Conservation (phyloP, 192 early-diverging fungal genomes). For the Allomyces javanicus region DNA sequence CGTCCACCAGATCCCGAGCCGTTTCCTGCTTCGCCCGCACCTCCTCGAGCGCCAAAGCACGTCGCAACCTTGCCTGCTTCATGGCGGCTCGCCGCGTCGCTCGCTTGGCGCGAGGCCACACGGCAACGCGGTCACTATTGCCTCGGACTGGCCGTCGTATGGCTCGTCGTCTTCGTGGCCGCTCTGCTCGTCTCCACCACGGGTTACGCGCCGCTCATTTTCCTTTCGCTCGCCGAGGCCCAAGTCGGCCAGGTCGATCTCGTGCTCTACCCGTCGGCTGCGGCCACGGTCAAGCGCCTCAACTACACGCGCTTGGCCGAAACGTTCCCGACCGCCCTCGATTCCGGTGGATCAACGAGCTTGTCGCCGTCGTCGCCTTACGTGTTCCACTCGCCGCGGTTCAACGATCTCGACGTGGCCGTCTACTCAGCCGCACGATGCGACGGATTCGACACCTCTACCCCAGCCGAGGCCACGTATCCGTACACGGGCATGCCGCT, state of each 20-base stretch:
- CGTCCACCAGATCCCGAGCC: too few relatives aligned
- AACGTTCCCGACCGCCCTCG: neutral
- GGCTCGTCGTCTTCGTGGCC: slow-evolving; percentile 6
- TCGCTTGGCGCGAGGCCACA: slow-evolving; percentile 6
- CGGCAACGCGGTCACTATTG: slow-evolving; percentile 11
- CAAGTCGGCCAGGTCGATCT: slow-evolving; percentile 8
- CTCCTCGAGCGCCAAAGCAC: too few relatives aligned
- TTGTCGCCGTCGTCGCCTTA: neutral
- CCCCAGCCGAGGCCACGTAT: slow-evolving; percentile 4
- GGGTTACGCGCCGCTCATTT: slow-evolving; percentile 6
- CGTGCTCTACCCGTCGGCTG: slow-evolving; percentile 1
- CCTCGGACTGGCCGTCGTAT: slow-evolving; percentile 11
- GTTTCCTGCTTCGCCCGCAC: too few relatives aligned
- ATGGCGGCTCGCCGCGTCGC: neutral
- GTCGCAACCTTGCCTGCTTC: too few relatives aligned
- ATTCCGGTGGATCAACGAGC: neutral
- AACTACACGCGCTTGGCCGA: slow-evolving; percentile 7
- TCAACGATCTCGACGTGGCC: slow-evolving; percentile 2
- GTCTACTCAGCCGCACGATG: slow-evolving; percentile 2
- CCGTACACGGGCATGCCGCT: neutral
- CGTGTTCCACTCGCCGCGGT: slow-evolving; percentile 5
- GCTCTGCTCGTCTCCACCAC: slow-evolving; percentile 10
- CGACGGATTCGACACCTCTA: neutral
- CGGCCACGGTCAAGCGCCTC: slow-evolving; percentile 1
- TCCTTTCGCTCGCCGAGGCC: slow-evolving; percentile 8